A percentile compares a stretch with the other conserved stretches of the same genome.
Conservation (phyloP, 139 green algal species). For the Chlorella vulgaris region DNA sequence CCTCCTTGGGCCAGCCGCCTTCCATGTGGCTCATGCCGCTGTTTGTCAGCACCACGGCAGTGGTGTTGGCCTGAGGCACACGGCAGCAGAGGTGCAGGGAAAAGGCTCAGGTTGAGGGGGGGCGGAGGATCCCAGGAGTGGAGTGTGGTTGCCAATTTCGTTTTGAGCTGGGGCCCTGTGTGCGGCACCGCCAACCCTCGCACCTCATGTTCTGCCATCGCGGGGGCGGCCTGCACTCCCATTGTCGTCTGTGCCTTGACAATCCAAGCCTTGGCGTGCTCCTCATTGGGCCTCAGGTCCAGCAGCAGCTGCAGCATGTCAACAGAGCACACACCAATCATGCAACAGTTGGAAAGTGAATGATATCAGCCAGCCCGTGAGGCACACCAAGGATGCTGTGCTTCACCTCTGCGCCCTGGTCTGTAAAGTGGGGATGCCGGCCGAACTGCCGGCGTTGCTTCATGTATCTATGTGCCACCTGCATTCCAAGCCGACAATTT, state of each 20-base stretch:
- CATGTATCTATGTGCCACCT: slow-evolving; percentile 85
- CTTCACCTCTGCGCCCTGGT: slow-evolving; percentile 76
- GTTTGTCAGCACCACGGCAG: slow-evolving; percentile 67
- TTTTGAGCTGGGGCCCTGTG: no score
- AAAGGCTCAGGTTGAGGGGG: background rate
- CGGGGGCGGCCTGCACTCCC: slow-evolving; percentile 72
- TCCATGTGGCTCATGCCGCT: slow-evolving; percentile 87
- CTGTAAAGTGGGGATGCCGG: slow-evolving; percentile 75
- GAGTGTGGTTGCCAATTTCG: no score
- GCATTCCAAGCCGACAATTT: no score
- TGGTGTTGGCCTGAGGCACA: slow-evolving; percentile 77
- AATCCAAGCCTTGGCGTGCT: slow-evolving; percentile 77
- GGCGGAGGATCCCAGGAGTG: background rate
- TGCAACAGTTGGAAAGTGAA: background rate
- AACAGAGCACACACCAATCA: background rate
- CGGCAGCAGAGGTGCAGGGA: background rate
- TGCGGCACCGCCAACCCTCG: no score
- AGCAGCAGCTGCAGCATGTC: slow-evolving; percentile 73
- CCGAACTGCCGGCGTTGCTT: slow-evolving; percentile 88
- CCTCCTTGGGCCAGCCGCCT: slow-evolving; percentile 94
- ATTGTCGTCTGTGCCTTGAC: slow-evolving; percentile 73
- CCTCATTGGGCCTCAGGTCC: slow-evolving; percentile 88
- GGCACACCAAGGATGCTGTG: no score
- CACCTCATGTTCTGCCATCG: slow-evolving; percentile 87
- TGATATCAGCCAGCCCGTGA: no score